A percentile compares a stretch with the other conserved stretches of the same genome.
Evolutionary conservation across 257 asterid species (phyloP).

Genomic region (Vinca minor): DNA sequence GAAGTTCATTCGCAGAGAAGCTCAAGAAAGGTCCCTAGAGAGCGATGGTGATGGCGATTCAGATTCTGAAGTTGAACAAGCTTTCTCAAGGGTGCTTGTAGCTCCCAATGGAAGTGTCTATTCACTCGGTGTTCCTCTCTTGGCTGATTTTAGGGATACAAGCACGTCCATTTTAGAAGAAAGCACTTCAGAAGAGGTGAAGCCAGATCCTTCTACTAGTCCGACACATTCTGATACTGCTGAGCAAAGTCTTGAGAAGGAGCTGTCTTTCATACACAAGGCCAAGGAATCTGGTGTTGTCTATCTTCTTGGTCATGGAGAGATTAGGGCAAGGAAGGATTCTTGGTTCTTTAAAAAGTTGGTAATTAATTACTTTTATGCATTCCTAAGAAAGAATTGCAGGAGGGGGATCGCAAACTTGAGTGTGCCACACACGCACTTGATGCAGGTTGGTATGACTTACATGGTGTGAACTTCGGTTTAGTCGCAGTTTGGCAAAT

Average conservation of each 20-base stretch:
- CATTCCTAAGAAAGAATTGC: conserved; percentile 81
- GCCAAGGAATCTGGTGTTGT: conserved; percentile 89
- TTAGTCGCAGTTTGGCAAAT: not conserved
- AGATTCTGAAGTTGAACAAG: conserved; percentile 49
- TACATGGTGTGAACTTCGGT: conserved; percentile 66
- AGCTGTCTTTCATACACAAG: conserved; percentile 65
- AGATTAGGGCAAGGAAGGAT: conserved; percentile 81
- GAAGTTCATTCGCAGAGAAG: conserved; percentile 88
- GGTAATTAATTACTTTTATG: conserved; percentile 78
- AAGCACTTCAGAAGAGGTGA: conserved; percentile 40
- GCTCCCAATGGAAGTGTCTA: conserved; percentile 91
- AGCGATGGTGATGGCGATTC: conserved; percentile 67
- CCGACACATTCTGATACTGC: conserved; percentile 38
- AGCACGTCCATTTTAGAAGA: conserved; percentile 38
- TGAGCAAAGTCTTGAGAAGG: conserved; percentile 81
- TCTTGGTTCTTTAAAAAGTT: conserved; percentile 94
- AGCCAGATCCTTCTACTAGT: conserved; percentile 29
- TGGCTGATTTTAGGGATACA: conserved; percentile 54
- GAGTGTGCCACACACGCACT: conserved; percentile 80
- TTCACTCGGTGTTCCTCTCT: conserved; percentile 82
- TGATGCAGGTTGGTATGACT: conserved; percentile 94
- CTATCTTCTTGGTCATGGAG: conserved; percentile 88
- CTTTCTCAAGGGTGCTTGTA: conserved; percentile 59
- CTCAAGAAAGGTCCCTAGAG: conserved; percentile 89
- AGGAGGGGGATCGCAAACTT: conserved; percentile 79